These are phyloP conservation scores for Lipomyces yarrowii DNA, from an alignment of 1,139 yeast species.

Conservation along the genomic window DNA sequence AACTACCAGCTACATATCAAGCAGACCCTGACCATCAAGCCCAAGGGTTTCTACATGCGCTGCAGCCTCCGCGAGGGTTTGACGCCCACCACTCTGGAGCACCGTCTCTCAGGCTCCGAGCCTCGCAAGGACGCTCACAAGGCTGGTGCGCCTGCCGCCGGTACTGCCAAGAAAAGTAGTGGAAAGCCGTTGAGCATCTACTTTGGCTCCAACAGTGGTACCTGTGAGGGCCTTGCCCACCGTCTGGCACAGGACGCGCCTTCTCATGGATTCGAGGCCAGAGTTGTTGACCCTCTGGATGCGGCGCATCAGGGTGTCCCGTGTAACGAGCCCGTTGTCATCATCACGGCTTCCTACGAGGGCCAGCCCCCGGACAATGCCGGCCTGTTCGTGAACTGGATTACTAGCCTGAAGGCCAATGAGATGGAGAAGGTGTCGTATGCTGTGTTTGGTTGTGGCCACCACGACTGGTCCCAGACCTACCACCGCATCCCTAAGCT, in stretches of 20 bases:
- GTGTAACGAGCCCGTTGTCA: slow-evolving; percentile 11
- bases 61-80: slow-evolving; percentile 6
- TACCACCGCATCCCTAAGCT: slow-evolving; percentile 15
- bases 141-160: slow-evolving; percentile 12
- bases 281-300: slow-evolving; percentile 6
- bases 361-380: slow-evolving; percentile 24
- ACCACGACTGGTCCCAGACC: slow-evolving; percentile 22
- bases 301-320: slow-evolving; percentile 13
- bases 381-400: slow-evolving; percentile 17
- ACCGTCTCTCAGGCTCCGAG: slow-evolving; percentile 14
- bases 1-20: slow-evolving; percentile 9
- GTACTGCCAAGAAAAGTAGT: slow-evolving; percentile 5
- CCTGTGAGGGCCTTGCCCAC: slow-evolving; percentile 20
- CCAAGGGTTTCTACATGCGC: slow-evolving; percentile 16
- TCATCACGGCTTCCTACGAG: slow-evolving; percentile 21
- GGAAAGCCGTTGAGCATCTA: slow-evolving; percentile 10
- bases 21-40: slow-evolving; percentile 19
- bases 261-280: slow-evolving; percentile 1
- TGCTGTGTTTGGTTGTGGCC: slow-evolving; percentile 21
- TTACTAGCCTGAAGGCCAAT: slow-evolving; percentile 10
- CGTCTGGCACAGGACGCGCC: slow-evolving; percentile 9
- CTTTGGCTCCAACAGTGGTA: slow-evolving; percentile 20
- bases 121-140: slow-evolving; percentile 3
- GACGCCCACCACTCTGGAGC: slow-evolving; percentile 16
- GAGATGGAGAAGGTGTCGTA: slow-evolving; percentile 10